Evolutionary conservation across 257 asterid species (phyloP), one percentile per base, ranked within the genome.

Genomic region (Sherardia arvensis): DNA sequence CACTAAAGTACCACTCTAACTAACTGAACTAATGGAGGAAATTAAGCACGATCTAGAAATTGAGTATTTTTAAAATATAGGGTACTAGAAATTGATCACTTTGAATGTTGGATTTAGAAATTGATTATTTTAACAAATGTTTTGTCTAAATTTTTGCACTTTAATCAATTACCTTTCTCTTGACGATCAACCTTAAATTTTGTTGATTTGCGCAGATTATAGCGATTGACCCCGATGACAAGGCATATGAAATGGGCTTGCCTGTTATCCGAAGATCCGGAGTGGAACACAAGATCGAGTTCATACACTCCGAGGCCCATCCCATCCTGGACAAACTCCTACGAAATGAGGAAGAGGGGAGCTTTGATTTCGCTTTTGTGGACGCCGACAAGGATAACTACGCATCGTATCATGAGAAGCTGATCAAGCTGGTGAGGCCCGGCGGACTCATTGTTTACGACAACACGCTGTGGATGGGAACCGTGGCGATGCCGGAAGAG

Each of bases 391-490:
- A 81, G 64, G 23, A 2, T 0, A 76, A 64, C 29, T 81, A 76
- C 9, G 61, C 61, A 5, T 74, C 75, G 1, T 86, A 84, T 53
- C 95, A 86, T 5, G 85, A 84, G 67, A 80, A 70, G 61, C 3
- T 84, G 48, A 9, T 84, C 77, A 62, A 72, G 56, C 59, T 84
- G 48, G 5, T 86, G 77, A 84, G 62, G 58, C 72, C 77, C 15
- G 88, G 88, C 0, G 88, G 87, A 0, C 28, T 79, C 5, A 65
- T 78, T 8, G 73, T 75, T 4, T 86, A 84, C 47, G 95, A 86
- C 32, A 86, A 84, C 76, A 80, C 91, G 1, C 80, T 81, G 7
- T 84, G 88, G 91, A 36, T 53, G 21, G 88, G 88, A 21, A 38
- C 81, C 0, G 84, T 84, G 0, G 80, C 70, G 0, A 62, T 69